Evolutionary conservation across 2,329 filamentous ascomycete genomes (phyloP).

Genomic region (Westerdykella ornata): DNA sequence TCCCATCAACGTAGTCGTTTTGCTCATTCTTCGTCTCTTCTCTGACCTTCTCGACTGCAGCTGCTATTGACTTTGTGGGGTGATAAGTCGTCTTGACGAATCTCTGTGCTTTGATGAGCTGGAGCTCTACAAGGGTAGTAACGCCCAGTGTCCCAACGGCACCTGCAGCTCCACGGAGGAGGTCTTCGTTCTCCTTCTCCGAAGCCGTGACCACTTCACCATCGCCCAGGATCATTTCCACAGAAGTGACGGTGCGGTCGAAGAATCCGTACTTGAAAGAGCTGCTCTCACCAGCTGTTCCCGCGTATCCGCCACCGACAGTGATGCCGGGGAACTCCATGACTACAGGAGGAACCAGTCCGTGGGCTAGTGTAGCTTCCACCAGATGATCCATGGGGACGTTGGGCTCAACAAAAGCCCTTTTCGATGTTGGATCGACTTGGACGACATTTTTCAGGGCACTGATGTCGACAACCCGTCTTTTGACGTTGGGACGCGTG

Average conservation of each 20-base stretch:
- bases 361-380: conserved; percentile 49
- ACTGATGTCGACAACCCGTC: conserved; percentile 58
- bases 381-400: conserved; percentile 62
- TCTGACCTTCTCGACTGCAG: conserved; percentile 39
- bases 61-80: conserved; percentile 37
- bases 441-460: conserved; percentile 55
- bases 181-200: conserved; percentile 48
- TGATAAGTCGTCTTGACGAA: conserved; percentile 48
- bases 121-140: conserved; percentile 51
- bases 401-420: conserved; percentile 62
- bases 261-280: conserved; percentile 64
- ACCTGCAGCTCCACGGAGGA: conserved; percentile 60
- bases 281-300: conserved; percentile 61
- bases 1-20: conserved; percentile 47
- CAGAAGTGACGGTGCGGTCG: conserved; percentile 53
- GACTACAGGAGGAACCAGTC: conserved; percentile 58
- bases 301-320: conserved; percentile 60
- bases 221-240: conserved; percentile 60
- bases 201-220: conserved; percentile 54
- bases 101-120: conserved; percentile 41
- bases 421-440: conserved; percentile 49
- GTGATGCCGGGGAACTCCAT: conserved; percentile 71
- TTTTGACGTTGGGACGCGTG: conserved; percentile 51
- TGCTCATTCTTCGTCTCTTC: conserved; percentile 32
- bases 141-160: conserved; percentile 63